phyloP scores from a whole-genome alignment of 768 basidiomycete genomes.

The Psilocybe tampanensis region DNA sequence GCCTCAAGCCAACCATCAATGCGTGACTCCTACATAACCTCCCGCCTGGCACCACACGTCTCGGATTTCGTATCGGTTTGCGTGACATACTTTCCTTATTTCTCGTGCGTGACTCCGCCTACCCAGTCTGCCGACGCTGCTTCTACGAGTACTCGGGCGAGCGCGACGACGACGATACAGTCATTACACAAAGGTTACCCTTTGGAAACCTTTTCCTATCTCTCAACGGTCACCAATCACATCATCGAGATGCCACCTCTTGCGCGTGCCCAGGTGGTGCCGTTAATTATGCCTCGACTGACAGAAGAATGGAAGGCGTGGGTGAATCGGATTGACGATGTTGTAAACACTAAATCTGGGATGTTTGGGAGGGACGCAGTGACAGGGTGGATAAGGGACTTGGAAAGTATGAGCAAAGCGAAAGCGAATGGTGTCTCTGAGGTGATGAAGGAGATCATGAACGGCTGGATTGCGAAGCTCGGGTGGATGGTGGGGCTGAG shows the following conservation, averaged over 20 bases:
- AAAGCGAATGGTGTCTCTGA: constrained; percentile 40
- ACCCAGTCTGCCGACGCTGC: constrained; percentile 25
- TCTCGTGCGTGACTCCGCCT: constrained; percentile 53
- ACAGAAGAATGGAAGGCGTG: constrained; percentile 78
- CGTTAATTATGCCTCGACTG: constrained; percentile 64
- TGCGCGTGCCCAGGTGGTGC: constrained; percentile 58
- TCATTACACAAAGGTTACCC: constrained; percentile 69
- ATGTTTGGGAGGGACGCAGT: constrained; percentile 82
- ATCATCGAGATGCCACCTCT: constrained; percentile 69
- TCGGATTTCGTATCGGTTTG: constrained; percentile 77
- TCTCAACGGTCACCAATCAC: constrained; percentile 69
- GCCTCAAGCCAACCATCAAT: constrained; percentile 53
- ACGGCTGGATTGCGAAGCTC: constrained; percentile 73
- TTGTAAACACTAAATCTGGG: constrained; percentile 71
- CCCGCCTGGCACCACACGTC: constrained; percentile 74
- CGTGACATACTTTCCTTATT: constrained; percentile 85
- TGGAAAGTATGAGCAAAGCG: constrained; percentile 67
- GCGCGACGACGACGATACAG: constrained; percentile 34
- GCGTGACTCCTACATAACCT: constrained; percentile 81
- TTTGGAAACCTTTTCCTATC: constrained; percentile 72
- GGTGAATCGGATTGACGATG: constrained; percentile 67
- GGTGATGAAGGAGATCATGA: constrained; percentile 44
- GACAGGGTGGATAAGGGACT: constrained; percentile 63
- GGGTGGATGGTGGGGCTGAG: constrained; percentile 53
- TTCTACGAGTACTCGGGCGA: constrained; percentile 5